Evolutionary conservation across 1,284 basidiomycete species (phyloP).

Genomic region (Cryptococcus jaspeensis): DNA sequence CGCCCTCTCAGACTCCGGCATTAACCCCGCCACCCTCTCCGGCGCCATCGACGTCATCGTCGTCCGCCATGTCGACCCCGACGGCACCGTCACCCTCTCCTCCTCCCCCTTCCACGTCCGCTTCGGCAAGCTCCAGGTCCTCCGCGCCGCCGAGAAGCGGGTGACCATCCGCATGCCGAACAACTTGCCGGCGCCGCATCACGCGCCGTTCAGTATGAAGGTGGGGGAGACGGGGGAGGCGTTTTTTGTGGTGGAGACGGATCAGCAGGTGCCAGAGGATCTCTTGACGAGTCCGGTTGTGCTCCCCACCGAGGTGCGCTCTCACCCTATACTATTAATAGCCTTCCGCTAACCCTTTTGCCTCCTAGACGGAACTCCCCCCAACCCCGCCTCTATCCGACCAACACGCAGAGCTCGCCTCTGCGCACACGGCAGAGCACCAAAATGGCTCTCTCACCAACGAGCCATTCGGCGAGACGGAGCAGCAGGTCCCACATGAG

Average conservation of each 20-base stretch:
- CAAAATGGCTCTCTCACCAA: conserved; percentile 28
- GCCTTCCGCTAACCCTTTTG: conserved; percentile 4
- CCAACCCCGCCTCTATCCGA: conserved; percentile 12
- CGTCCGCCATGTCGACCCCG: conserved; percentile 68
- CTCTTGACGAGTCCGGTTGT: conserved; percentile 91
- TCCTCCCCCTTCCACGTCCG: conserved; percentile 98
- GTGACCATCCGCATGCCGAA: conserved; percentile 70
- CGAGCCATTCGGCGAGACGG: conserved; percentile 48
- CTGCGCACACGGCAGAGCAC: neutral
- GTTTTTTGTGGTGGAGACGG: conserved; percentile 98
- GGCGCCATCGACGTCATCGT: conserved; percentile 98
- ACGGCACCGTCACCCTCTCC: conserved; percentile 63
- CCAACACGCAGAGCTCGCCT: neutral
- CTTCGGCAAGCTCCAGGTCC: conserved; percentile 96
- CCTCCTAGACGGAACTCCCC: conserved; percentile 9
- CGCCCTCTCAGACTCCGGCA: conserved; percentile 52
- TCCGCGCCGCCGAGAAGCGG: conserved; percentile 92
- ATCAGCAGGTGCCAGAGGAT: conserved; percentile 87
- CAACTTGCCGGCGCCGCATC: conserved; percentile 47
- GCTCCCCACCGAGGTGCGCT: conserved; percentile 49
- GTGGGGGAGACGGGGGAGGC: conserved; percentile 98
- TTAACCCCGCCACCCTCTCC: conserved; percentile 90
- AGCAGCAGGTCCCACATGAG: conserved; percentile 25
- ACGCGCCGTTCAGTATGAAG: conserved; percentile 92
- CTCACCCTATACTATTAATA: neutral